phyloP scores from a whole-genome alignment of 257 asterid species.

The Asclepias syriaca region DNA sequence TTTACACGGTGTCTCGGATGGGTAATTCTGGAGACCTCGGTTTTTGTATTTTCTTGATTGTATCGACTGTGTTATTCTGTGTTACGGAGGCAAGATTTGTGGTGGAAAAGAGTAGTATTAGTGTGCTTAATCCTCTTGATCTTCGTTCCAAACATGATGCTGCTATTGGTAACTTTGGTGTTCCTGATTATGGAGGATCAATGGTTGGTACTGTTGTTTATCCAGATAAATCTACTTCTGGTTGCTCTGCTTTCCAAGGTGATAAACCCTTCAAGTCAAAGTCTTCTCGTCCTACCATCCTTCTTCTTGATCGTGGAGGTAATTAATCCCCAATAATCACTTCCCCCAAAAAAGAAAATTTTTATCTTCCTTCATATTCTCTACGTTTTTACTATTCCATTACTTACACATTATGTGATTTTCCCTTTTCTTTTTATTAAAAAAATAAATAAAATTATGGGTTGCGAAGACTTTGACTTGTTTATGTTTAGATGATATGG shows the following conservation, averaged over 20 bases:
- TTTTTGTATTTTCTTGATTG: conserved; percentile 14
- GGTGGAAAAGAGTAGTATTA: conserved; percentile 79
- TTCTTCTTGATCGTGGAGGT: conserved; percentile 97
- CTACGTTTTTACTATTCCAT: neutral
- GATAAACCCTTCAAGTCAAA: conserved; percentile 74
- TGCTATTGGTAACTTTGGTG: conserved; percentile 90
- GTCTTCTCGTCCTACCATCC: conserved; percentile 59
- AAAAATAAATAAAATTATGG: neutral
- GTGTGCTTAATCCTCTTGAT: conserved; percentile 51
- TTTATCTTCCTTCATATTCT: neutral
- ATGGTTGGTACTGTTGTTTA: conserved; percentile 60
- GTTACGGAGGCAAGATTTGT: conserved; percentile 41
- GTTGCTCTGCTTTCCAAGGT: conserved; percentile 59
- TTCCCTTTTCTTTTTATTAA: too few species aligned
- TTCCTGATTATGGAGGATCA: conserved; percentile 89
- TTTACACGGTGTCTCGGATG: neutral
- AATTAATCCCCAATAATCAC: neutral
- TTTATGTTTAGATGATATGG: neutral
- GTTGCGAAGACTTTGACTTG: too few species aligned
- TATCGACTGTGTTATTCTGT: conserved; percentile 8
- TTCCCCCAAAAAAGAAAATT: too few species aligned
- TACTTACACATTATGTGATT: neutral
- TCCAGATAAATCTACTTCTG: conserved; percentile 42
- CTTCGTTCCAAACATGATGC: conserved; percentile 70
- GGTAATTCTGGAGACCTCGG: neutral